Conservation (phyloP, 805 yeast genomes). For the Ogataea neopini region DNA sequence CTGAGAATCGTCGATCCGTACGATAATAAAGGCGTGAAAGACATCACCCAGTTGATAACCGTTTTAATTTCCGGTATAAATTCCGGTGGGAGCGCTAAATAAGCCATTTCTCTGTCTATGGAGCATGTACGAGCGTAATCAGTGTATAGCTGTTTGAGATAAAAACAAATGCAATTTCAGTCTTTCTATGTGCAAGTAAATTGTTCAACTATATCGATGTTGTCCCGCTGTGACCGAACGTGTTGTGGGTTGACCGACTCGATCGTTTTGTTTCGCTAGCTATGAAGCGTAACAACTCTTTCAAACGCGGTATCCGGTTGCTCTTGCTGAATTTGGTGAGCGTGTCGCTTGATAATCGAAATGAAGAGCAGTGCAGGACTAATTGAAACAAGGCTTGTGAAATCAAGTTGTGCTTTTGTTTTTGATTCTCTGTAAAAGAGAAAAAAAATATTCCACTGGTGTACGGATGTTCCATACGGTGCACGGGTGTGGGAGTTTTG, state of each 20-base stretch:
- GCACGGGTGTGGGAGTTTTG: no score
- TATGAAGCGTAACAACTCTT: no score
- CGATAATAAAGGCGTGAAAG: conserved; percentile 82
- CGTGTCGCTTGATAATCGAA: no score
- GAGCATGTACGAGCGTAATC: not conserved
- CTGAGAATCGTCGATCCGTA: conserved; percentile 81
- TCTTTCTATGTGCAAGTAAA: not conserved
- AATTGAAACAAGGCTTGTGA: conserved; percentile 1
- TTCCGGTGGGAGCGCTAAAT: conserved; percentile 34
- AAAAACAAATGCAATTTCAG: no score
- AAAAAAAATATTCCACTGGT: not conserved
- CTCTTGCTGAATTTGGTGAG: no score
- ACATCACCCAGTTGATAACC: conserved; percentile 62
- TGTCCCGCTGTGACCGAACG: not conserved
- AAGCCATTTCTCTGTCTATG: conserved; percentile 24
- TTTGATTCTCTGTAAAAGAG: not conserved
- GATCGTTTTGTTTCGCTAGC: no score
- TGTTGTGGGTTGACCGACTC: no score
- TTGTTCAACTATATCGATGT: not conserved
- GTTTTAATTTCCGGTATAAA: conserved; percentile 36
- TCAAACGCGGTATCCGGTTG: no score
- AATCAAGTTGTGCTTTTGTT: not conserved
- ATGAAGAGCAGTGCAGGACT: no score
- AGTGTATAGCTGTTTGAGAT: not conserved
- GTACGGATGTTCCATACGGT: not conserved